phyloP scores from a whole-genome alignment of 805 yeast species.

The Teunomyces aglyptinius region DNA sequence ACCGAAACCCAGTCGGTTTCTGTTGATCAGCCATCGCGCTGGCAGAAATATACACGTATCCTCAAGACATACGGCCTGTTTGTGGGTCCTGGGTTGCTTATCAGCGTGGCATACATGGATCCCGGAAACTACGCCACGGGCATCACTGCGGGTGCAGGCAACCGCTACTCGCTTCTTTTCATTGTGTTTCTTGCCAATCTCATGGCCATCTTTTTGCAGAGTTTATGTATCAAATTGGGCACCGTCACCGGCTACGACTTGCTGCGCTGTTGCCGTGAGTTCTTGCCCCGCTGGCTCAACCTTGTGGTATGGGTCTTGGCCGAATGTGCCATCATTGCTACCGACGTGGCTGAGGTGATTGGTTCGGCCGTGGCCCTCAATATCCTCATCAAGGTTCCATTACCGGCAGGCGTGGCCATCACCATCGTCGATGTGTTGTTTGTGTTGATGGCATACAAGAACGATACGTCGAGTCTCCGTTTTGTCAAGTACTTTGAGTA shows the following conservation, averaged over 20 bases:
- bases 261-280: constrained; percentile 42
- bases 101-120: constrained; percentile 51
- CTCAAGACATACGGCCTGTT: constrained; percentile 37
- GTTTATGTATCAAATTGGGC: constrained; percentile 45
- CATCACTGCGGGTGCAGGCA: constrained; percentile 46
- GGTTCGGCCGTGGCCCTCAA: constrained; percentile 53
- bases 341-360: constrained; percentile 54
- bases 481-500: constrained; percentile 38
- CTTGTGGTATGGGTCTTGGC: constrained; percentile 40
- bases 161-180: constrained; percentile 41
- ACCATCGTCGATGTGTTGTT: constrained; percentile 46
- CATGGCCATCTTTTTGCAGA: constrained; percentile 47
- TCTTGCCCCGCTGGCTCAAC: constrained; percentile 41
- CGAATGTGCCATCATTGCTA: constrained; percentile 49
- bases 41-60: neutral
- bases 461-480: constrained; percentile 39
- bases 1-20: neutral
- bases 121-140: constrained; percentile 55
- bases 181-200: constrained; percentile 42
- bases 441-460: constrained; percentile 47
- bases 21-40: neutral
- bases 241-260: constrained; percentile 50
- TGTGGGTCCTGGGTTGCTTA: constrained; percentile 49
- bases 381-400: constrained; percentile 42
- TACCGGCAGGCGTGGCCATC: constrained; percentile 49